These are phyloP conservation scores for Vicia faba DNA, from an alignment of 306 rosid species.

Conservation along the genomic window DNA sequence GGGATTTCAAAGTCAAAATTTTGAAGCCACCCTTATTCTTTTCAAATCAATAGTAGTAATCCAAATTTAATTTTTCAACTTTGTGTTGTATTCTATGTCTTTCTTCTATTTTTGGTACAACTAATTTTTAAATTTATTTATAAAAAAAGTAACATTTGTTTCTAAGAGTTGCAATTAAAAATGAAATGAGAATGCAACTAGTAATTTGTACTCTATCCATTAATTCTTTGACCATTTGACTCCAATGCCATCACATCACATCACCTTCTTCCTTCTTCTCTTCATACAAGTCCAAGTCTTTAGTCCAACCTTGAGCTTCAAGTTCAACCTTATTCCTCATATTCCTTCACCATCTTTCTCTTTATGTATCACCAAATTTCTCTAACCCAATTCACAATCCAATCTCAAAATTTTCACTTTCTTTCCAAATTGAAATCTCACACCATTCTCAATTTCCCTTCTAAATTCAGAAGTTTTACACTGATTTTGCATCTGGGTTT, in stretches of 20 bases:
- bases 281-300: constrained; percentile 48
- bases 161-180: background rate
- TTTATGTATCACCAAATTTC: background rate
- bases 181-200: background rate
- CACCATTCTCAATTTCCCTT: constrained; percentile 1
- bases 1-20: constrained; percentile 7
- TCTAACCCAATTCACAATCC: constrained; percentile 26
- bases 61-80: background rate
- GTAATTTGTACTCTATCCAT: background rate
- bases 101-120: no score
- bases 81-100: background rate
- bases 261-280: constrained; percentile 27
- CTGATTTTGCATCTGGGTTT: constrained; percentile 28
- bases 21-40: background rate
- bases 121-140: no score
- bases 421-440: constrained; percentile 18
- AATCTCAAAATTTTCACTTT: constrained; percentile 36
- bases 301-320: constrained; percentile 30
- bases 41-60: background rate
- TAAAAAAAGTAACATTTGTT: no score
- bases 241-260: constrained; percentile 25
- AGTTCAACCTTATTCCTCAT: constrained; percentile 7
- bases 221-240: constrained; percentile 33
- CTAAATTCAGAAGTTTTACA: constrained; percentile 17
- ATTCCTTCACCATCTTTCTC: constrained; percentile 35